phyloP scores from a whole-genome alignment of 2,329 filamentous ascomycete species.

The Sporothrix humicola region DNA sequence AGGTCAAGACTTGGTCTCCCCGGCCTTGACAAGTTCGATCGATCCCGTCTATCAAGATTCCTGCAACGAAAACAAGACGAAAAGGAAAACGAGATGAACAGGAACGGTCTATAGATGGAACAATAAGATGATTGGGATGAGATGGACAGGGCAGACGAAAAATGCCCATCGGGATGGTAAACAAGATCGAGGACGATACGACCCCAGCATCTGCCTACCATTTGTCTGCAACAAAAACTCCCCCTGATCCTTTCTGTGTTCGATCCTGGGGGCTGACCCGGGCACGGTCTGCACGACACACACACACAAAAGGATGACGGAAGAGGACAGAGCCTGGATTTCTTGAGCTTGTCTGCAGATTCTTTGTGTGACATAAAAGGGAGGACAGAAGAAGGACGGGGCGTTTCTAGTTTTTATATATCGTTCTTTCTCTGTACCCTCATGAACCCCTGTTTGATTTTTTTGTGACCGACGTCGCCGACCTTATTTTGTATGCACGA shows the following conservation, averaged over 20 bases:
- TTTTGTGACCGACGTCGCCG: slow-evolving; percentile 17
- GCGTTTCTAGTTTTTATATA: background rate
- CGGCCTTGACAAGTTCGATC: background rate
- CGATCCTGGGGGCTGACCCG: background rate
- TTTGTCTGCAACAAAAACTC: background rate
- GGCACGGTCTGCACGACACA: background rate
- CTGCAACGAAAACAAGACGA: slow-evolving; percentile 19
- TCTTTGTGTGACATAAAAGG: background rate
- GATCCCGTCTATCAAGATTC: no score
- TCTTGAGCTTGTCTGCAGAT: slow-evolving; percentile 7
- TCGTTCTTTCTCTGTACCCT: background rate
- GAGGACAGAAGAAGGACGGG: background rate
- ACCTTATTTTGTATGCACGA: slow-evolving; percentile 3
- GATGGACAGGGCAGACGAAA: background rate
- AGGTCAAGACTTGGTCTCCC: background rate
- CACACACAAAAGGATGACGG: no score
- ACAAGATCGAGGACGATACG: background rate
- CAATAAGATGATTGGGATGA: no score
- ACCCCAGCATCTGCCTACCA: background rate
- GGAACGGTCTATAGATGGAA: background rate
- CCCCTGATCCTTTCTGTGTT: slow-evolving; percentile 6
- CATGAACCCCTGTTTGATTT: background rate
- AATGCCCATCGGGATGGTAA: background rate
- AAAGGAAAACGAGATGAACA: background rate
- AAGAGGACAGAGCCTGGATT: slow-evolving; percentile 3